A percentile compares a stretch with the other conserved stretches of the same genome.
These are phyloP conservation scores for Malus fusca DNA, from an alignment of 306 rosid species.

Conservation along the genomic window DNA sequence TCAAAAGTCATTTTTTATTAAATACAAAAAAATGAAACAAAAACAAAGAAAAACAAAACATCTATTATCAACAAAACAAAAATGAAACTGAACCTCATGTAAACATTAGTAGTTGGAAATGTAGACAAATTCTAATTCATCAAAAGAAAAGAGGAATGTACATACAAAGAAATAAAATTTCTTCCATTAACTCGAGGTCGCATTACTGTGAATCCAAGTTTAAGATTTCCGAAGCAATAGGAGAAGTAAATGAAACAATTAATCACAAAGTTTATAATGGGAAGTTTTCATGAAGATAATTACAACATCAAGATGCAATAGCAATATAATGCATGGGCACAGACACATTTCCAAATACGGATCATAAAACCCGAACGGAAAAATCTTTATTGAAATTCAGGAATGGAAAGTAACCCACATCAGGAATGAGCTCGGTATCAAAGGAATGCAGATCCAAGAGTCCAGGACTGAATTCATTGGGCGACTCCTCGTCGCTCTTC, in stretches of 20 bases:
- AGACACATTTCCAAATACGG: not conserved
- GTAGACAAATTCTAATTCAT: not conserved
- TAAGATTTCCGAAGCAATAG: not conserved
- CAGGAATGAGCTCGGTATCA: slow-evolving; percentile 90
- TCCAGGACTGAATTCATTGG: slow-evolving; percentile 89
- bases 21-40: not conserved
- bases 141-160: not conserved
- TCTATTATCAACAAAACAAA: not conserved
- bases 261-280: not conserved
- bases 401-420: slow-evolving; percentile 37
- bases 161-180: not conserved
- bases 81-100: not conserved
- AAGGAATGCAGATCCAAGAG: slow-evolving; percentile 91
- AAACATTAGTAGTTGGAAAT: not conserved
- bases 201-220: not conserved
- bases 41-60: not conserved
- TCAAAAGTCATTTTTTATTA: not conserved
- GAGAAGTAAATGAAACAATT: not conserved
- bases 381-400: slow-evolving; percentile 4
- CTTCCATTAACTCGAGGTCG: not conserved
- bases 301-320: not conserved
- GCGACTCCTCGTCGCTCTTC: slow-evolving; percentile 60
- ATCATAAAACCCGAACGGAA: not conserved
- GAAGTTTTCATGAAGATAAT: not conserved
- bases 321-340: not conserved